Base-by-base conservation (phyloP, 2,329 filamentous ascomycete genomes). In the Xylaria arbuscula region DNA sequence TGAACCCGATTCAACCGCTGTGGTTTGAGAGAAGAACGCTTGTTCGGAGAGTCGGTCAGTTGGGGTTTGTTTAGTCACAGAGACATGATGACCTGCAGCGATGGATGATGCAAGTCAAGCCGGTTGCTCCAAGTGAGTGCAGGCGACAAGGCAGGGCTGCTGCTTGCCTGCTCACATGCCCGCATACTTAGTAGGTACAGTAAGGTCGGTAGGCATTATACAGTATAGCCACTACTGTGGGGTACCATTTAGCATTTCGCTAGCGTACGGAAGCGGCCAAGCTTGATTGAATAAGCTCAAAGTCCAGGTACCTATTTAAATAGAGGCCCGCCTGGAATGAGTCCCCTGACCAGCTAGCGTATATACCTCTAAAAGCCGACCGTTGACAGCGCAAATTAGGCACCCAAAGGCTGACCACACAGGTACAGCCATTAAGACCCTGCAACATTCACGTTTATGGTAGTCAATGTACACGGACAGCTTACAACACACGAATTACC, bases 181-280 rank as follows among this genome's bases (percentile, higher is more conserved):
- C 58, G 54, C 63, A 54, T 65, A n/a, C n/a, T n/a, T n/a, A n/a
- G n/a, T n/a, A 28, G 28, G 28, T 45, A n/a, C 40, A 45, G 28
- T 28, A 28, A 28, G 40, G 40, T 17, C 17, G 40, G n/a, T 45
- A 45, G n/a, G 40, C 13, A 45, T 45, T 45, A 45, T 45, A 17
- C 40, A 19, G 40, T 45, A n/a, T 54, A 54, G 54, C 48, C 15
- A 24, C 48, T 32, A 19, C 48, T n/a, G n/a, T n/a, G n/a, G n/a
- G n/a, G n/a, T n/a, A n/a, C n/a, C n/a, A n/a, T n/a, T n/a, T n/a
- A n/a, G n/a, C n/a, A n/a, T n/a, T n/a, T n/a, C n/a, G n/a, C n/a
- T n/a, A 51, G 32, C 8, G 64, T 60, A 72, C 72, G 71, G 69
- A 74, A 74, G 72, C 73, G 70, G 74, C 71, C 64, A 72, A 72